Evolutionary conservation across 2,329 filamentous ascomycete species (phyloP).

Genomic region (Talaromyces sp.): DNA sequence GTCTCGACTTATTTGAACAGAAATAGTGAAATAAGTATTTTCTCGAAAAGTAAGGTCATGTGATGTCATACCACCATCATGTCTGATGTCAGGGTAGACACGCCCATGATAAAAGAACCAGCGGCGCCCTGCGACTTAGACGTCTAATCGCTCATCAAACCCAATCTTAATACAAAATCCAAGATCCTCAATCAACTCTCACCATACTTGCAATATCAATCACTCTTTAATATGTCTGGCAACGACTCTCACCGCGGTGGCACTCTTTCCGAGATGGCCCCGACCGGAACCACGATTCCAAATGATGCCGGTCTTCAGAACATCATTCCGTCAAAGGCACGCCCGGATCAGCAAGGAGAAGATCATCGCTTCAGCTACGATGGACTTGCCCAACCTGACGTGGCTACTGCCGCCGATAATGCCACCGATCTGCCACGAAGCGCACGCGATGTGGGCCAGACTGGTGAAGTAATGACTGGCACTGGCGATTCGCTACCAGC

Average conservation of each 20-base stretch:
- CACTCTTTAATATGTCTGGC: constrained; percentile 15
- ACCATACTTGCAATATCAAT: background rate
- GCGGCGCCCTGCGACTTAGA: background rate
- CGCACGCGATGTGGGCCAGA: constrained; percentile 33
- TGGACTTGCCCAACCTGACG: constrained; percentile 27
- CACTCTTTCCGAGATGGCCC: constrained; percentile 31
- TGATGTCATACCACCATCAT: constrained; percentile 16
- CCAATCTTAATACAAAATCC: background rate
- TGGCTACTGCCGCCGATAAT: constrained; percentile 48
- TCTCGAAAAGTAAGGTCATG: background rate
- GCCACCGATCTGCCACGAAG: constrained; percentile 45
- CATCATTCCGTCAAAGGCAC: constrained; percentile 39
- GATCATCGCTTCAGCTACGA: constrained; percentile 54
- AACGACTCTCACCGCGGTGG: constrained; percentile 28
- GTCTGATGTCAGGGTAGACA: constrained; percentile 9
- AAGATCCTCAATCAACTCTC: background rate
- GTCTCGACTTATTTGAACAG: background rate
- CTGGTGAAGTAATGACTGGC: constrained; percentile 40
- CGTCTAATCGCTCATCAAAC: background rate
- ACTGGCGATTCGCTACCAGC: constrained; percentile 40
- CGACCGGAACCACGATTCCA: constrained; percentile 37
- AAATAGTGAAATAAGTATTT: background rate
- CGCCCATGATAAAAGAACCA: background rate
- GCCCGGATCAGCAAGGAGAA: constrained; percentile 36
- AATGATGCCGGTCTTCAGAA: constrained; percentile 47